phyloP scores from a whole-genome alignment of 148 eudicot genomes.

The Beta vulgaris region DNA sequence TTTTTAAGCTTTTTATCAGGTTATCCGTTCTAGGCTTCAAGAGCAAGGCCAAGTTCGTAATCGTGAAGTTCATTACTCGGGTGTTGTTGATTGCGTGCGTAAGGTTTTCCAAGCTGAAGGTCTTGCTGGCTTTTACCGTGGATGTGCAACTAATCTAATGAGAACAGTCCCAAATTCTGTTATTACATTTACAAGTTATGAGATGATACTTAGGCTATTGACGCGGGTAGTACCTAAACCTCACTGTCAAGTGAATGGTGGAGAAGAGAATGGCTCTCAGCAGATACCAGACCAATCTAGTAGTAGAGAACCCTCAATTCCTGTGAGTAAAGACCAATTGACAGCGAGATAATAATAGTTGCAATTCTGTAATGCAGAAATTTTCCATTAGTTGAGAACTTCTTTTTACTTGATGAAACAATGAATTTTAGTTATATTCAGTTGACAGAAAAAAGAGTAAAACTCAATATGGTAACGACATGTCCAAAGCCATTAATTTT shows the following conservation, averaged over 20 bases:
- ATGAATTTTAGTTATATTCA: no score
- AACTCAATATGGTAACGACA: no score
- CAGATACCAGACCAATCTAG: slow-evolving; percentile 12
- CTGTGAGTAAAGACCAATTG: slow-evolving; percentile 25
- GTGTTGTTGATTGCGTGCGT: slow-evolving; percentile 67
- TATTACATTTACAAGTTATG: slow-evolving; percentile 88
- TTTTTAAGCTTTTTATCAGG: slow-evolving; percentile 42
- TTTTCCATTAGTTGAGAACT: not conserved
- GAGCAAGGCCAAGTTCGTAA: slow-evolving; percentile 78
- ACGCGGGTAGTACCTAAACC: slow-evolving; percentile 32
- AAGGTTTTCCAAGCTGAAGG: slow-evolving; percentile 58
- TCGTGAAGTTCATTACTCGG: slow-evolving; percentile 48
- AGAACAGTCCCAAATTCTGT: slow-evolving; percentile 90
- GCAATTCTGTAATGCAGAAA: not conserved
- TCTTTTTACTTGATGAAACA: no score
- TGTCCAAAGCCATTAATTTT: no score
- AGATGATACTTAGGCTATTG: slow-evolving; percentile 75
- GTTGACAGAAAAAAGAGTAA: no score
- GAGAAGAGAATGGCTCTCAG: not conserved
- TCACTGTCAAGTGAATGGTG: not conserved
- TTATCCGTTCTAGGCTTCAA: slow-evolving; percentile 84
- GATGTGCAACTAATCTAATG: slow-evolving; percentile 86
- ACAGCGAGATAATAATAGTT: slow-evolving; percentile 11
- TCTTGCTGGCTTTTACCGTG: slow-evolving; percentile 74
- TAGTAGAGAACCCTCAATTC: slow-evolving; percentile 11